Evolutionary conservation across 441 rosid species (phyloP).

Genomic region (Metrosideros polymorpha): DNA sequence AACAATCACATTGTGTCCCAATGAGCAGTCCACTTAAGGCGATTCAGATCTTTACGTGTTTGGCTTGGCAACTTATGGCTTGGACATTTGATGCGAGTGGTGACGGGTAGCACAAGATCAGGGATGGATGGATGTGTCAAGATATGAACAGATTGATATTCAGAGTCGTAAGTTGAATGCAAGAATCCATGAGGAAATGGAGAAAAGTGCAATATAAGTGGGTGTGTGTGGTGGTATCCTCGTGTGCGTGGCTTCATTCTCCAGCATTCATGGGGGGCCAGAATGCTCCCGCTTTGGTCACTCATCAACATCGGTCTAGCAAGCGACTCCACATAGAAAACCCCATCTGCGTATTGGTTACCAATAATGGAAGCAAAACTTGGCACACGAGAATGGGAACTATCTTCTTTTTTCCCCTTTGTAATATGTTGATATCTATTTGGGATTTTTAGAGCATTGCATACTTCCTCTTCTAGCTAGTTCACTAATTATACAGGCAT

Average conservation of each 20-base stretch:
- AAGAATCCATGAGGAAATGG: conserved; percentile 6
- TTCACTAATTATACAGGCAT: not conserved
- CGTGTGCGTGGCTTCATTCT: conserved; percentile 66
- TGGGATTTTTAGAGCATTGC: not conserved
- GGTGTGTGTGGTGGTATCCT: conserved; percentile 42
- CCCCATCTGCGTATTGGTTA: not conserved
- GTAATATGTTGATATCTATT: not conserved
- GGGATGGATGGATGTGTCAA: not conserved
- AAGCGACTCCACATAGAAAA: not conserved
- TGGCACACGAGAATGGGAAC: not conserved
- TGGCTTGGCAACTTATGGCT: not conserved
- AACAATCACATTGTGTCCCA: not conserved
- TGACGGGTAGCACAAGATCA: not conserved
- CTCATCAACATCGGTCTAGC: not conserved
- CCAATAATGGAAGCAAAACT: not conserved
- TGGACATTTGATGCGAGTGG: not conserved
- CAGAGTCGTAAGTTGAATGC: not conserved
- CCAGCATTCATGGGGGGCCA: not conserved
- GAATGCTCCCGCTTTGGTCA: not conserved
- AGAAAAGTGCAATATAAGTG: not conserved
- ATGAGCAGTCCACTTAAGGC: not conserved
- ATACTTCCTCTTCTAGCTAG: not conserved
- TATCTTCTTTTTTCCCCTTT: not conserved
- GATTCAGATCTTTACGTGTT: not conserved
- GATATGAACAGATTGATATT: not conserved